Evolutionary conservation across 106 monocot species (phyloP).

Genomic region (Vanilla planifolia): DNA sequence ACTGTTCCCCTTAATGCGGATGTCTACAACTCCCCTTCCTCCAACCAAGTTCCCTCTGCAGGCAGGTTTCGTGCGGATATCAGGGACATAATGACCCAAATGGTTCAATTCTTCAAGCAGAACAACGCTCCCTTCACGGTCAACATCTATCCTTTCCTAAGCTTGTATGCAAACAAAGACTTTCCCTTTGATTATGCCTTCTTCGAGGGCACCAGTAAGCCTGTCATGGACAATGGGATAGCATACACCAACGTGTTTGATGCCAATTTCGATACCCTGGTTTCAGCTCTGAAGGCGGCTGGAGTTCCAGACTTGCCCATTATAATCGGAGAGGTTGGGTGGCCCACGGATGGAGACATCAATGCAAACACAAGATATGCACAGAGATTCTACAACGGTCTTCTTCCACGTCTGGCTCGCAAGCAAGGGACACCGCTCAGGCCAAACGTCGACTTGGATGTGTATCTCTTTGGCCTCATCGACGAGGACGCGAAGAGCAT

Average conservation of each 20-base stretch:
- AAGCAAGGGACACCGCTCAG: conserved; percentile 39
- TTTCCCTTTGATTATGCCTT: conserved; percentile 59
- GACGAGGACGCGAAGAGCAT: conserved; percentile 75
- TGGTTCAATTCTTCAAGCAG: conserved; percentile 35
- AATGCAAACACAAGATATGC: conserved; percentile 29
- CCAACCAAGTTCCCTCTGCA: conserved; percentile 28
- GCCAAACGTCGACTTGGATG: conserved; percentile 32
- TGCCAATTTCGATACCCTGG: conserved; percentile 51
- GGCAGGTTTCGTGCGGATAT: conserved; percentile 47
- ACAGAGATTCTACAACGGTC: conserved; percentile 37
- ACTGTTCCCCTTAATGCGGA: conserved; percentile 70
- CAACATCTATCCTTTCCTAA: conserved; percentile 57
- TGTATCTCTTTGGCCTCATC: conserved; percentile 48
- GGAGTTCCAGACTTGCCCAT: conserved; percentile 27
- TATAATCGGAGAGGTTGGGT: conserved; percentile 43
- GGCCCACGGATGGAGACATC: conserved; percentile 55
- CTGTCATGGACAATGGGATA: conserved; percentile 18
- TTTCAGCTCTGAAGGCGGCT: conserved; percentile 37
- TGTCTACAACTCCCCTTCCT: conserved; percentile 35
- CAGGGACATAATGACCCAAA: conserved; percentile 33
- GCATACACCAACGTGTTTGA: conserved; percentile 56
- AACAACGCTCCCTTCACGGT: conserved; percentile 46
- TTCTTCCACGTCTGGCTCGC: conserved; percentile 22
- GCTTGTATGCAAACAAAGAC: conserved; percentile 26
- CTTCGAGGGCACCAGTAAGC: conserved; percentile 30